A percentile compares a stretch with the other conserved stretches of the same genome.
Conservation (phyloP, 805 yeast genomes). For the Starmerella roubikii region DNA sequence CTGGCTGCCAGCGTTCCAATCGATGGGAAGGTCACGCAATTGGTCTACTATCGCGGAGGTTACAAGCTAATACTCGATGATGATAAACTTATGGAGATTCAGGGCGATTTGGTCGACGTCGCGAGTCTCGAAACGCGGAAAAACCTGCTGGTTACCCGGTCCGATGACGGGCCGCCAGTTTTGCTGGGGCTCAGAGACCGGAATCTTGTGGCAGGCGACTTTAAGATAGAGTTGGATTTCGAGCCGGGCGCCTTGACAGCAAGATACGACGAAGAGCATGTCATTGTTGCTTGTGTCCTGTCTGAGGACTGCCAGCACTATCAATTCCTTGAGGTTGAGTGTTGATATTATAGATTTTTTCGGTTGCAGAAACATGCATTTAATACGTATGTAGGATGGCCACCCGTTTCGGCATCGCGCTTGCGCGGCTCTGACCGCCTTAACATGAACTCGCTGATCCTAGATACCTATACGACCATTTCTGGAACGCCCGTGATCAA, state of each 20-base stretch:
- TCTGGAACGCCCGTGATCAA: not conserved
- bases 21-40: not conserved
- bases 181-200: not conserved
- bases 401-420: too few species aligned
- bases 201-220: not conserved
- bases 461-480: not conserved
- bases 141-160: not conserved
- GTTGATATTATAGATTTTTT: not conserved
- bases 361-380: not conserved
- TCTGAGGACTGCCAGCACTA: constrained; percentile 14
- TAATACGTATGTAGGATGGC: too few species aligned
- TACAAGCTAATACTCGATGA: not conserved
- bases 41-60: not conserved
- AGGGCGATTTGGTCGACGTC: too few species aligned
- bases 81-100: not conserved
- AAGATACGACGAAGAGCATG: not conserved
- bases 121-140: not conserved
- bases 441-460: too few species aligned
- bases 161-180: not conserved
- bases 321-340: constrained; percentile 3
- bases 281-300: constrained; percentile 4
- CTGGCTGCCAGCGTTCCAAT: not conserved
- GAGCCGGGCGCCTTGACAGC: constrained; percentile 7
- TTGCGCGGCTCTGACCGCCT: too few species aligned
- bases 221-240: constrained; percentile 3